Percentiles rank a stretch among this genome's conserved stretches.
phyloP scores from a whole-genome alignment of 1,284 basidiomycete species.

The Puccinia coronata region DNA sequence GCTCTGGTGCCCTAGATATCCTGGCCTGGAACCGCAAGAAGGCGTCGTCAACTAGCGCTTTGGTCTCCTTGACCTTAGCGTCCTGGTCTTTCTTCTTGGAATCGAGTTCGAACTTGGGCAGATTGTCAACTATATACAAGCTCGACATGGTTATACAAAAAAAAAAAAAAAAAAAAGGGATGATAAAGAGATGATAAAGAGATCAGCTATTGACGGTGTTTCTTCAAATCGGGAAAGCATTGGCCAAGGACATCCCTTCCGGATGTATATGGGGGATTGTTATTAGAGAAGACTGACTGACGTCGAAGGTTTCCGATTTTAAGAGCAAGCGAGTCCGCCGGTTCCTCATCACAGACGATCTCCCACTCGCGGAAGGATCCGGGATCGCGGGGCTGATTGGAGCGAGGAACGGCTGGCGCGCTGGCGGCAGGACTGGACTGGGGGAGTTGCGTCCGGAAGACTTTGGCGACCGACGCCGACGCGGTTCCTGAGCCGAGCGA shows the following conservation, averaged over 20 bases:
- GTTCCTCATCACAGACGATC: constrained; percentile 46
- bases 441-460: constrained; percentile 35
- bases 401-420: background rate
- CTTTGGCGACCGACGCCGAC: constrained; percentile 23
- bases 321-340: background rate
- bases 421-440: background rate
- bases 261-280: background rate
- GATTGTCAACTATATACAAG: background rate
- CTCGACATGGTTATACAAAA: background rate
- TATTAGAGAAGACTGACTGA: background rate
- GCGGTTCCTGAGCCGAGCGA: background rate
- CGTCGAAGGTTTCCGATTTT: constrained; percentile 1
- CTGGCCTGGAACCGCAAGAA: constrained; percentile 43
- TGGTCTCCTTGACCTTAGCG: constrained; percentile 31
- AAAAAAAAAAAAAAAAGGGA: too few species aligned
- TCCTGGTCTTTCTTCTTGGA: constrained; percentile 22
- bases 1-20: constrained; percentile 38
- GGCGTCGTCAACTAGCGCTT: constrained; percentile 30
- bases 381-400: background rate
- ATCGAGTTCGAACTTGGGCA: background rate
- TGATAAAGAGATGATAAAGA: too few species aligned
- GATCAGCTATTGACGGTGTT: too few species aligned
- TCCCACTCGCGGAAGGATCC: constrained; percentile 43
- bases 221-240: too few species aligned
- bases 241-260: background rate